Evolutionary conservation across 192 early-diverging fungal species (phyloP).

Genomic region (Backusella parvicylindrica): DNA sequence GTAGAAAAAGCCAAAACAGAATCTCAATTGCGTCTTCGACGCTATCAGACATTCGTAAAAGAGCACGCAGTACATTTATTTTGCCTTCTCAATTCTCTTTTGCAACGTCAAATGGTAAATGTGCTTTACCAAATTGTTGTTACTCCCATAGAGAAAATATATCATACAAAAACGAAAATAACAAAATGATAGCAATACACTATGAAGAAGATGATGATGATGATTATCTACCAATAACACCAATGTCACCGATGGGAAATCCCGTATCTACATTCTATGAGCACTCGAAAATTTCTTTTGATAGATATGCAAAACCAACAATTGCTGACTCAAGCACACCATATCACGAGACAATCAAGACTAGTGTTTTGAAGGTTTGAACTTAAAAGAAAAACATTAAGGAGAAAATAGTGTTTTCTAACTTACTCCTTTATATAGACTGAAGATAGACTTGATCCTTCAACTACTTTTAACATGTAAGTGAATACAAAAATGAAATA

Average conservation of each 20-base stretch:
- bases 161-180: not conserved
- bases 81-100: not conserved
- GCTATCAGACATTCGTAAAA: not conserved
- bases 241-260: not conserved
- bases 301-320: not conserved
- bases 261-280: not conserved
- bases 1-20: slow-evolving; percentile 1
- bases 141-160: not conserved
- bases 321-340: not conserved
- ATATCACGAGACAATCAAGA: not conserved
- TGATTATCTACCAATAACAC: not conserved
- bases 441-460: not conserved
- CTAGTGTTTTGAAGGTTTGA: not conserved
- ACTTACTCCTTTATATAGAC: not conserved
- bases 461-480: not conserved
- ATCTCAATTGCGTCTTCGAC: slow-evolving; percentile 5
- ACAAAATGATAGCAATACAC: not conserved
- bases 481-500: not conserved
- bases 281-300: not conserved
- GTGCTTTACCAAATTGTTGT: not conserved
- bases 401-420: not conserved
- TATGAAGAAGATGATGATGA: not conserved
- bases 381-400: not conserved
- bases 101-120: not conserved
- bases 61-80: not conserved